These are phyloP conservation scores for Plasmodium chabaudi DNA, from an alignment of 169 alveolate genomes.

Conservation along the genomic window DNA sequence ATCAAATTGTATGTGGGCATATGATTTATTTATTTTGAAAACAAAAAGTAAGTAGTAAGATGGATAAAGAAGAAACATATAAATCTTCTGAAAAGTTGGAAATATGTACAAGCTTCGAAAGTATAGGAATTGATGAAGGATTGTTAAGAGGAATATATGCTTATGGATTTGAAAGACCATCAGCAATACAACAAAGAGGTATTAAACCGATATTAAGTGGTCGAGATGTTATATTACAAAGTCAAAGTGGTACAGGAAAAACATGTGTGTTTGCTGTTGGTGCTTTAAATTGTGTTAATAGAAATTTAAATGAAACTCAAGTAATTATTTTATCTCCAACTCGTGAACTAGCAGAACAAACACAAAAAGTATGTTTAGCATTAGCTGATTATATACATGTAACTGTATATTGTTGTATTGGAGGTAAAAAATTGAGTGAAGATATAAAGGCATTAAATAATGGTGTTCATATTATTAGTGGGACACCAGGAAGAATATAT, in stretches of 20 bases:
- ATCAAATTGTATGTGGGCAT: neutral
- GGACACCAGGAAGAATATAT: constrained; percentile 99
- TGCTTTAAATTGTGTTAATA: constrained; percentile 95
- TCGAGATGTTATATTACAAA: constrained; percentile 98
- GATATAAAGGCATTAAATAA: constrained; percentile 95
- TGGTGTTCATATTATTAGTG: constrained; percentile 99
- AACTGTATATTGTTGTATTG: constrained; percentile 97
- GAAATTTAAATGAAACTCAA: constrained; percentile 92
- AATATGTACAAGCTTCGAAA: constrained; percentile 91
- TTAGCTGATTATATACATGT: constrained; percentile 93
- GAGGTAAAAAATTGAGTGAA: constrained; percentile 99
- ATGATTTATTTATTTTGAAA: too few relatives aligned
- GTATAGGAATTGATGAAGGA: constrained; percentile 94
- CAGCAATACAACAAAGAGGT: constrained; percentile 98
- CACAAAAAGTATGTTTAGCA: constrained; percentile 93
- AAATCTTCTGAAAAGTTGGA: constrained; percentile 53
- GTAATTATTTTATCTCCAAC: constrained; percentile 98
- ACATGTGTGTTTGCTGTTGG: constrained; percentile 99
- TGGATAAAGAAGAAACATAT: constrained; percentile 54
- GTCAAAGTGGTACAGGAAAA: constrained; percentile 99
- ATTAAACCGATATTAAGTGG: constrained; percentile 98
- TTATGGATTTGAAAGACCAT: constrained; percentile 99
- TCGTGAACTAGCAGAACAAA: constrained; percentile 99
- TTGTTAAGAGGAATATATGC: constrained; percentile 97
- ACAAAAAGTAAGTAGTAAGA: neutral